Percentiles rank a stretch among this genome's conserved stretches.
These are phyloP conservation scores for Lachnellula arida DNA, from an alignment of 2,329 filamentous ascomycete genomes.

Conservation along the genomic window DNA sequence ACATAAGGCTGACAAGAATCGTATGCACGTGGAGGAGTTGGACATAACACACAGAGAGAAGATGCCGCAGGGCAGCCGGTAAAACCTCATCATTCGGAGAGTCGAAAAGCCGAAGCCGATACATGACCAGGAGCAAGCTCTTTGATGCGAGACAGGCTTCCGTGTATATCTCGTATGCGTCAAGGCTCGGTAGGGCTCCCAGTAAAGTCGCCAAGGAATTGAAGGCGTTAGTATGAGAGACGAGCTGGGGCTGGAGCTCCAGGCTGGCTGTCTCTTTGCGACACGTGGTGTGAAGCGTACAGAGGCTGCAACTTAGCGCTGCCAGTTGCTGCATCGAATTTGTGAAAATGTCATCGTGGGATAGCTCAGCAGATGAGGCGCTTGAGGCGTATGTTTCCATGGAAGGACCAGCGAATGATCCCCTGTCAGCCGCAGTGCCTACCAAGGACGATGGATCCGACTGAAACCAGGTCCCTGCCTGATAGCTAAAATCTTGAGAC, in stretches of 20 bases:
- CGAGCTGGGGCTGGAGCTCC: constrained; percentile 4
- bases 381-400: constrained; percentile 5
- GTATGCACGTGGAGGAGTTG: constrained; percentile 6
- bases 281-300: constrained; percentile 7
- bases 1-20: constrained; percentile 4
- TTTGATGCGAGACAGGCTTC: constrained; percentile 6
- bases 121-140: constrained; percentile 7
- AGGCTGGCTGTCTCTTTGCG: constrained; percentile 4
- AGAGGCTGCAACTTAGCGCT: constrained; percentile 5
- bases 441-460: constrained; percentile 3
- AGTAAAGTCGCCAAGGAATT: constrained; percentile 8
- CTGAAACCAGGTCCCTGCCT: constrained; percentile 4
- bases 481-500: constrained; percentile 5
- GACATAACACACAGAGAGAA: constrained; percentile 6
- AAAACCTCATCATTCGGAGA: constrained; percentile 6
- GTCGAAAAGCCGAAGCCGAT: constrained; percentile 4
- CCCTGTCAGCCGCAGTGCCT: constrained; percentile 5
- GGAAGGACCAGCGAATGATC: constrained; percentile 4
- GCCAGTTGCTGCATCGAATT: constrained; percentile 8
- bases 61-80: constrained; percentile 3
- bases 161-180: constrained; percentile 7
- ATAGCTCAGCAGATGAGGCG: constrained; percentile 4
- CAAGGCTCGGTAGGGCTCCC: background rate
- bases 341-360: constrained; percentile 5
- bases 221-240: constrained; percentile 8